These are phyloP conservation scores for Penicillium maclennaniae DNA, from an alignment of 495 filamentous ascomycete species.

Conservation along the genomic window DNA sequence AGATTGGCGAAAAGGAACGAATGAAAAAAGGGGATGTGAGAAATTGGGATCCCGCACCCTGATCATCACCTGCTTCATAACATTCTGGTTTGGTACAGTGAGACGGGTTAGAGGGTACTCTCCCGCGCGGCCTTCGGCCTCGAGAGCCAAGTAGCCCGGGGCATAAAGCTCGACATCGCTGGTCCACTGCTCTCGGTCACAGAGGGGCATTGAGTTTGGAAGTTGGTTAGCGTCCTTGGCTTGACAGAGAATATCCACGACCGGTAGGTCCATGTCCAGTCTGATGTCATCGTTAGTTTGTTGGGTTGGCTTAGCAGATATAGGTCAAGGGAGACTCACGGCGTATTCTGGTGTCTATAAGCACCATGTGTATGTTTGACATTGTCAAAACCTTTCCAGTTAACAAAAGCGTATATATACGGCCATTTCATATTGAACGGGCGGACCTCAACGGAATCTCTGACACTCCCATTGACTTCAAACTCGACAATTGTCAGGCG, in stretches of 20 bases:
- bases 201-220: conserved; percentile 4
- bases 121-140: conserved; percentile 8
- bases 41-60: too few relatives aligned
- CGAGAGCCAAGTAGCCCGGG: conserved; percentile 8
- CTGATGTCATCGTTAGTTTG: conserved; percentile 1
- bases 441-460: conserved; percentile 1
- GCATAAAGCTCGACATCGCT: conserved; percentile 11
- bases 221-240: conserved; percentile 7
- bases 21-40: too few relatives aligned
- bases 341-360: too few relatives aligned
- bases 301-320: background rate
- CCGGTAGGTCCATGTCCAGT: conserved; percentile 10
- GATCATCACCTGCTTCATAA: too few relatives aligned
- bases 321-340: too few relatives aligned
- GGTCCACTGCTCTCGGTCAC: conserved; percentile 9
- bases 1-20: too few relatives aligned
- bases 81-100: background rate
- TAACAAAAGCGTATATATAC: background rate
- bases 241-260: conserved; percentile 10
- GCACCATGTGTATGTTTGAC: too few relatives aligned
- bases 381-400: too few relatives aligned
- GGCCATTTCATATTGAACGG: background rate
- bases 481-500: conserved; percentile 1
- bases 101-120: conserved; percentile 7
- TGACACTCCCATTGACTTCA: conserved; percentile 1